Percentiles rank a stretch among this genome's conserved stretches.
phyloP scores from a whole-genome alignment of 2,329 filamentous ascomycete genomes.

The Pseudocercospora fijiensis region DNA sequence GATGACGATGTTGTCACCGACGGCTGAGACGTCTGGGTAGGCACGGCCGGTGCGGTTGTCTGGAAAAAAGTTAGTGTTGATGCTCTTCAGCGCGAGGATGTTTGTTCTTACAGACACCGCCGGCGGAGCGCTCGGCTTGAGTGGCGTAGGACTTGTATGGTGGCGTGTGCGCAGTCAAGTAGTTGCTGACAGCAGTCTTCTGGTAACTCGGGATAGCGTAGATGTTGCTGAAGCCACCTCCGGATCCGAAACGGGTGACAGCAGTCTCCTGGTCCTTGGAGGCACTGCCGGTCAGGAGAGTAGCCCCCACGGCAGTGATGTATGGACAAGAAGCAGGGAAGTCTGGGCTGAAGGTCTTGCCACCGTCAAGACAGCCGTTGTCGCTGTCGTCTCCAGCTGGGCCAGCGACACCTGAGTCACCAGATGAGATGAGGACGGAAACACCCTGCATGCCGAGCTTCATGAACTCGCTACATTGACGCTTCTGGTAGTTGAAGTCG shows the following conservation, averaged over 20 bases:
- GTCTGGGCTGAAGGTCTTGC: slow-evolving; percentile 44
- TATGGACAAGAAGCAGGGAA: slow-evolving; percentile 41
- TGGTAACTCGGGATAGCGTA: slow-evolving; percentile 42
- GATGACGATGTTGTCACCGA: slow-evolving; percentile 33
- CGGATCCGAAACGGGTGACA: slow-evolving; percentile 44
- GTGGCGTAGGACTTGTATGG: slow-evolving; percentile 36
- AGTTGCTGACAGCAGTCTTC: slow-evolving; percentile 39
- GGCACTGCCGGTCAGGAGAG: slow-evolving; percentile 39
- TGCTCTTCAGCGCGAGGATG: neutral
- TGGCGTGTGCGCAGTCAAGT: slow-evolving; percentile 35
- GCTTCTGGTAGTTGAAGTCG: slow-evolving; percentile 55
- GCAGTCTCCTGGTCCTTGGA: slow-evolving; percentile 41
- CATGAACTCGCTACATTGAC: slow-evolving; percentile 47
- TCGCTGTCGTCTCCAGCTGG: slow-evolving; percentile 35
- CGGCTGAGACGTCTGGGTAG: slow-evolving; percentile 47
- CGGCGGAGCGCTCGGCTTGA: slow-evolving; percentile 46
- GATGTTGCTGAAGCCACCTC: slow-evolving; percentile 43
- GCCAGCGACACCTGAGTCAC: slow-evolving; percentile 46
- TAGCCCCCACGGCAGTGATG: slow-evolving; percentile 47
- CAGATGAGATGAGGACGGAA: slow-evolving; percentile 50
- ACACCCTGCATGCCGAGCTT: slow-evolving; percentile 54
- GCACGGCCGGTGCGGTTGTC: slow-evolving; percentile 31
- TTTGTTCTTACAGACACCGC: slow-evolving; percentile 45
- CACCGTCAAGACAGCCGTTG: slow-evolving; percentile 40
- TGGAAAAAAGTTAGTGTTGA: slow-evolving; percentile 17